These are phyloP conservation scores for Herpotrichia juniperi DNA, from an alignment of 2,329 filamentous ascomycete genomes.

Conservation along the genomic window DNA sequence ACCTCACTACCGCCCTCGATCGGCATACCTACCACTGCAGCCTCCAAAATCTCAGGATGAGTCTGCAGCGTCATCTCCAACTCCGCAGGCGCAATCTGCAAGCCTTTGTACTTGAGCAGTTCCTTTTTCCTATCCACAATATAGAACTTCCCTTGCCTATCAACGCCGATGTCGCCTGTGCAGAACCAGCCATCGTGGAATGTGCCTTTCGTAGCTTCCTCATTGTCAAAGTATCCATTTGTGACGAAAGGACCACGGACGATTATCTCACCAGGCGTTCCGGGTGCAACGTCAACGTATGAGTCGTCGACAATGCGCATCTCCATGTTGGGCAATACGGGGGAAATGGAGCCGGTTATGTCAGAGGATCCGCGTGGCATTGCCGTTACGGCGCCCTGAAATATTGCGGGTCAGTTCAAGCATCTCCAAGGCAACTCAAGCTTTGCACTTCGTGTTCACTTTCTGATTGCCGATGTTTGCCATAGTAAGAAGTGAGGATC, in stretches of 20 bases:
- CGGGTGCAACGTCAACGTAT: slow-evolving; percentile 60
- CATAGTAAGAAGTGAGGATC: not conserved
- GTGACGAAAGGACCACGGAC: slow-evolving; percentile 79
- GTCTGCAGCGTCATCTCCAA: slow-evolving; percentile 45
- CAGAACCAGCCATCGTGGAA: slow-evolving; percentile 81
- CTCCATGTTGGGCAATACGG: slow-evolving; percentile 23
- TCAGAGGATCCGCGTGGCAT: slow-evolving; percentile 20
- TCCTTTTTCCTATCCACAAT: slow-evolving; percentile 73
- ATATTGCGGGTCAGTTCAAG: slow-evolving; percentile 2
- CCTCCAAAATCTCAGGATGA: slow-evolving; percentile 46
- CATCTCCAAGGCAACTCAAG: not conserved
- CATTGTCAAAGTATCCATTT: slow-evolving; percentile 74
- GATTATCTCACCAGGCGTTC: slow-evolving; percentile 62
- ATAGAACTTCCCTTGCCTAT: slow-evolving; percentile 77
- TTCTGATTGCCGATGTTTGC: not conserved
- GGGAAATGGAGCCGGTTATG: slow-evolving; percentile 22
- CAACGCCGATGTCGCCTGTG: slow-evolving; percentile 81
- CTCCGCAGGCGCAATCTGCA: slow-evolving; percentile 52
- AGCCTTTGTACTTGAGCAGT: slow-evolving; percentile 38
- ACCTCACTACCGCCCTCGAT: slow-evolving; percentile 49
- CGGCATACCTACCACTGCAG: slow-evolving; percentile 47
- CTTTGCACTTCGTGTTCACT: not conserved
- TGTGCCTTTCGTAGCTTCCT: slow-evolving; percentile 68
- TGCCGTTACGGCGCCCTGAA: slow-evolving; percentile 17
- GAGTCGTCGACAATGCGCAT: slow-evolving; percentile 20